A percentile compares a stretch with the other conserved stretches of the same genome.
These are phyloP conservation scores for Marasmius tenuissimus DNA, from an alignment of 1,284 basidiomycete genomes.

Conservation along the genomic window DNA sequence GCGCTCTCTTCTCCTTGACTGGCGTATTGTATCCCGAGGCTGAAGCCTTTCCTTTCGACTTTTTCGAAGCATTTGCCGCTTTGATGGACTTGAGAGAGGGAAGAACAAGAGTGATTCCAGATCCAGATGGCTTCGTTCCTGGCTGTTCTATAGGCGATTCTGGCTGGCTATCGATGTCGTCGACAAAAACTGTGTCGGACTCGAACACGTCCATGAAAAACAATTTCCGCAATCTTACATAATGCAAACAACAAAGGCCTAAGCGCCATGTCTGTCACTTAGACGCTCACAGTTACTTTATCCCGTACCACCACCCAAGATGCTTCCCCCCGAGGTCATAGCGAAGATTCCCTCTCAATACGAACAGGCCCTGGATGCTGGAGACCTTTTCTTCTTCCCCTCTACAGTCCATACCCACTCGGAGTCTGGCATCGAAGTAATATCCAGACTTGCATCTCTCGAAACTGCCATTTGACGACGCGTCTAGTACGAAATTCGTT, in stretches of 20 bases:
- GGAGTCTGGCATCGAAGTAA: constrained; percentile 66
- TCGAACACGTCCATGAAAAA: constrained; percentile 10
- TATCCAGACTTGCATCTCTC: background rate
- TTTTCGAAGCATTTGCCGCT: constrained; percentile 37
- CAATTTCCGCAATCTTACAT: background rate
- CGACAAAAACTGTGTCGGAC: constrained; percentile 10
- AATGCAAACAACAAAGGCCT: background rate
- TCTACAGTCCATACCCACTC: constrained; percentile 61
- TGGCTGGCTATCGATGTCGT: constrained; percentile 12
- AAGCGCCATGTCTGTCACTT: background rate
- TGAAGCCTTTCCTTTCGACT: constrained; percentile 33
- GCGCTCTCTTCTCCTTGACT: constrained; percentile 38
- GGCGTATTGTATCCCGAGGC: constrained; percentile 29
- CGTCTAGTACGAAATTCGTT: constrained; percentile 73
- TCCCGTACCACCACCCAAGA: constrained; percentile 13
- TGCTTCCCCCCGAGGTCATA: constrained; percentile 56
- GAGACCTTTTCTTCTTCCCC: constrained; percentile 77
- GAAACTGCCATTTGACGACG: background rate
- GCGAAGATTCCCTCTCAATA: constrained; percentile 57
- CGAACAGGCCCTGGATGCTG: constrained; percentile 59
- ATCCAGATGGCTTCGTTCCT: constrained; percentile 2
- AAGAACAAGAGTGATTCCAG: constrained; percentile 44
- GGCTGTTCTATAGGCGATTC: constrained; percentile 7
- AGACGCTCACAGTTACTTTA: background rate
- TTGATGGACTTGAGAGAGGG: constrained; percentile 46